Conservation (phyloP, 257 asterid species). For the Nicotiana undulata region DNA sequence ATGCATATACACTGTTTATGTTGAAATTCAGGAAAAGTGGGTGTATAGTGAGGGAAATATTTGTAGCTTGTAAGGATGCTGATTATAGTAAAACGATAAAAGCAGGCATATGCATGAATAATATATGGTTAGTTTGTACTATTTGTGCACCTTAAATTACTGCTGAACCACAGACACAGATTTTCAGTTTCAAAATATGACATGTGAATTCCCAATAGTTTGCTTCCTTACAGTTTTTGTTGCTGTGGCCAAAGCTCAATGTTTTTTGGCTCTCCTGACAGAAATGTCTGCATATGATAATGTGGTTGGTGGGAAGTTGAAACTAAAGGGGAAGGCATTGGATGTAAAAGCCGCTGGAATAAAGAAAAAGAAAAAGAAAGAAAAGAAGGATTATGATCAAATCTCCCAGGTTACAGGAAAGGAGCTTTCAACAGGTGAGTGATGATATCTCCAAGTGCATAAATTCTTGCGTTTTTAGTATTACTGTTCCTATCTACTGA, state of each 20-base stretch:
- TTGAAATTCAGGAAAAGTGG: neutral
- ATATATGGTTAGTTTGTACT: too few relatives aligned
- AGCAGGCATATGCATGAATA: neutral
- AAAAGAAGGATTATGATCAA: slow-evolving; percentile 44
- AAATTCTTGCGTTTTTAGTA: neutral
- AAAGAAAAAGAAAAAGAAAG: slow-evolving; percentile 63
- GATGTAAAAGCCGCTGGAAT: slow-evolving; percentile 71
- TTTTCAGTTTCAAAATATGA: neutral
- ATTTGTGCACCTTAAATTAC: neutral
- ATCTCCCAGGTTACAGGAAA: slow-evolving; percentile 30
- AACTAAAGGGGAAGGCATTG: slow-evolving; percentile 90
- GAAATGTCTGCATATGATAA: slow-evolving; percentile 78
- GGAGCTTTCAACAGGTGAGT: slow-evolving; percentile 23
- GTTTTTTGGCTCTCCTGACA: slow-evolving; percentile 9
- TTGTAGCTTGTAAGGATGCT: neutral
- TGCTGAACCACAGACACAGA: neutral
- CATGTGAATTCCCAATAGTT: neutral
- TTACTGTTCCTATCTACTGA: neutral
- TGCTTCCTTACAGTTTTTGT: neutral
- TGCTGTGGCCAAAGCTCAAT: neutral
- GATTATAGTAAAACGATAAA: too few relatives aligned
- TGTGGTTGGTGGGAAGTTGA: slow-evolving; percentile 79
- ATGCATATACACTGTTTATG: neutral
- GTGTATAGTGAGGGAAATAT: neutral
- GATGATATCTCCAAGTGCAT: neutral